Base-by-base conservation (phyloP, 805 yeast genomes). In the Yamadazyma ubonensis region DNA sequence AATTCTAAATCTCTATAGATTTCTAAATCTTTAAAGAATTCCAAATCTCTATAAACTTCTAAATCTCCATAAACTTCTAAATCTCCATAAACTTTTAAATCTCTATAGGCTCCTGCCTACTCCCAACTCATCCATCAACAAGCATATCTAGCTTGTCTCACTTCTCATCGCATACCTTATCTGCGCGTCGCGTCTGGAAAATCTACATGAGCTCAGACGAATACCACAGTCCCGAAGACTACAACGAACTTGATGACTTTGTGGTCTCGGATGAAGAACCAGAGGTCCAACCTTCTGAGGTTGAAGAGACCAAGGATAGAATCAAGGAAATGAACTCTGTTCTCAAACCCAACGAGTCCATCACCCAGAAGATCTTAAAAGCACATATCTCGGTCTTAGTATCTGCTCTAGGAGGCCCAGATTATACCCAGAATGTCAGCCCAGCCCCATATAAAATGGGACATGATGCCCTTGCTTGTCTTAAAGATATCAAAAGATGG, bases 381-480 rank as follows among this genome's bases (percentile, higher is more conserved):
- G 86, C 93, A 0, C 88, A 87, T 59, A 83, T 91, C 22, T 76
- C 90, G 10, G 79, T 86, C 30, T 70, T 90, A 28, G 87, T 89
- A 3, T 78, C 96, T 3, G 96, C 98, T 0, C 71, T 91, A 2
- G 99, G 99, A 39, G 98, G 97, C 1, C 76, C 82, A 0, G 96
- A 90, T 60, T 77, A 82, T 34, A 62, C 82, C 1, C 67, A 82
- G 0, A 26, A 33, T 5, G 46, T 56, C 2, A 58, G 61, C 1
- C 72, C 74, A 3, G 70, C 74, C 0, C 79, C 79, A 0, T 93
- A 93, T 54, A 78, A 77, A 44, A 71, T 90, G 2, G 98, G 98
- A 8, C 88, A 83, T 43, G 97, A 91, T 54, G 95, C 95, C 2
- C 58, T 78, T 40, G 89, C 89, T 0, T 88, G 97, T 61, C 63